Percentiles rank a stretch among this genome's conserved stretches.
Evolutionary conservation across 345 rosid genomes (phyloP).

Genomic region (Erucastrum elatum): DNA sequence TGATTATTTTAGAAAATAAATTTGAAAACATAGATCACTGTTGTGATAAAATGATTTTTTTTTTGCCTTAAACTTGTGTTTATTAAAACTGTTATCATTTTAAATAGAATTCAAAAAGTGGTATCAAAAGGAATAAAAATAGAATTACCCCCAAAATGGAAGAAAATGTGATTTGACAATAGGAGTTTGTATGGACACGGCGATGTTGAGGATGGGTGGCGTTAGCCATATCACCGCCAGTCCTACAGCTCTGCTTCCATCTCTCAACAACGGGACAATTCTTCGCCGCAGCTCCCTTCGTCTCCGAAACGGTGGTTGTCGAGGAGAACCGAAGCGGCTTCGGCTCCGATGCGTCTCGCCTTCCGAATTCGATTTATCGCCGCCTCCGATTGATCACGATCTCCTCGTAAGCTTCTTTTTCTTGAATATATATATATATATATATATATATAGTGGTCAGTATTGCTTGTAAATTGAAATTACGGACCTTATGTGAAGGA

Average conservation of each 20-base stretch:
- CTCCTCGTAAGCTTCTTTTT: constrained; percentile 46
- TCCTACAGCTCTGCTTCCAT: constrained; percentile 16
- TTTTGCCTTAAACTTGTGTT: too few relatives aligned
- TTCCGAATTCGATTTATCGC: constrained; percentile 64
- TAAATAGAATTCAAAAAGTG: too few relatives aligned
- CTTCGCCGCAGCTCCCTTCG: constrained; percentile 26
- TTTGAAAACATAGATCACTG: too few relatives aligned
- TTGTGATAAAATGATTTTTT: too few relatives aligned
- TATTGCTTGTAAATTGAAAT: background rate
- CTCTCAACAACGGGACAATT: constrained; percentile 9
- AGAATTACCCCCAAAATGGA: too few relatives aligned
- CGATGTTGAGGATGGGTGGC: constrained; percentile 29
- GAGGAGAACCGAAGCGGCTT: constrained; percentile 4
- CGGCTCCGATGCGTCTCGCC: constrained; percentile 38
- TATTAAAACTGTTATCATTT: too few relatives aligned
- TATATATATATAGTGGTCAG: too few relatives aligned
- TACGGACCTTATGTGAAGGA: constrained; percentile 48
- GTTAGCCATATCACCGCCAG: constrained; percentile 22
- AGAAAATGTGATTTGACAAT: too few relatives aligned
- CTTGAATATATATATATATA: too few relatives aligned
- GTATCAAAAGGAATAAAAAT: too few relatives aligned
- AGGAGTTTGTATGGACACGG: constrained; percentile 23
- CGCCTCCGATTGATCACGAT: constrained; percentile 91
- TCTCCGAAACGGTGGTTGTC: background rate
- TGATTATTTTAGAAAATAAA: too few relatives aligned